phyloP scores from a whole-genome alignment of 441 rosid species.

The Biscutella auriculata region DNA sequence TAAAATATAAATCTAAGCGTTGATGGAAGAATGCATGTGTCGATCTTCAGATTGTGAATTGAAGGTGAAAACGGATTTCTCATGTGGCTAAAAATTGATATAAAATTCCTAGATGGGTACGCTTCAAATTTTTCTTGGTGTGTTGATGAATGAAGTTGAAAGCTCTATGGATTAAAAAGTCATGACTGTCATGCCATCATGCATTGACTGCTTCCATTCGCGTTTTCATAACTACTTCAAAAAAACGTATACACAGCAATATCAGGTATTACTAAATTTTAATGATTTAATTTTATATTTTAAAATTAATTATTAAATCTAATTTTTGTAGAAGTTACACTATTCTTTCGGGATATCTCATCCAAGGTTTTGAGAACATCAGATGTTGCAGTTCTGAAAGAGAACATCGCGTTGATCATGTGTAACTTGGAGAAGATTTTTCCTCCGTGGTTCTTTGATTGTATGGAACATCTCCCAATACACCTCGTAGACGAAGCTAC shows the following conservation, averaged over 20 bases:
- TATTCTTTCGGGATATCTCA: too few species aligned
- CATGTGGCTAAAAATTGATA: not conserved
- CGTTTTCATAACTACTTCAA: not conserved
- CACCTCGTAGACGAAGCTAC: too few species aligned
- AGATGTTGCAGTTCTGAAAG: too few species aligned
- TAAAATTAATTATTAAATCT: not conserved
- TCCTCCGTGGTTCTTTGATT: not conserved
- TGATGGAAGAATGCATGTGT: not conserved
- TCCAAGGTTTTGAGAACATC: too few species aligned
- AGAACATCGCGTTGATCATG: not conserved
- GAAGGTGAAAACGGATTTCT: not conserved
- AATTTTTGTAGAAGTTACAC: too few species aligned
- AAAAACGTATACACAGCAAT: not conserved
- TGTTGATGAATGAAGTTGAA: not conserved
- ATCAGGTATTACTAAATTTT: not conserved
- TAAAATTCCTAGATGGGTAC: not conserved
- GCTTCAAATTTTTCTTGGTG: not conserved
- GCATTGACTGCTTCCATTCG: not conserved
- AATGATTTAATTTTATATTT: too few species aligned
- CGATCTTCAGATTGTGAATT: not conserved
- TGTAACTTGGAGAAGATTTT: not conserved
- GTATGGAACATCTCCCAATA: not conserved
- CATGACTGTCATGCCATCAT: not conserved
- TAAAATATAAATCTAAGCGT: fast-evolving
- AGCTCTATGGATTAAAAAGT: not conserved